Base-by-base conservation (phyloP, 805 yeast genomes). In the Metschnikowia aberdeeniae region DNA sequence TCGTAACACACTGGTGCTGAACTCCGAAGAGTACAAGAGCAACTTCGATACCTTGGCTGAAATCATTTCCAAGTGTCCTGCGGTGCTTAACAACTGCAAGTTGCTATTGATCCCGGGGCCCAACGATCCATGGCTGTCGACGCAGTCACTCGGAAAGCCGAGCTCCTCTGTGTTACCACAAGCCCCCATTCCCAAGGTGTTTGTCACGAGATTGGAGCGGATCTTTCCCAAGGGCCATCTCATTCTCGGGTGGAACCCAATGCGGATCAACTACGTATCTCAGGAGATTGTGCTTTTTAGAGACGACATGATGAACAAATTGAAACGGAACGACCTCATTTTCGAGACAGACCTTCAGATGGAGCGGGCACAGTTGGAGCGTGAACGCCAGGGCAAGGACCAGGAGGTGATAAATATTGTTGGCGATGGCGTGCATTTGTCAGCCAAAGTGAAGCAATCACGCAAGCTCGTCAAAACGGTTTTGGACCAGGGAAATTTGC, bases 111-210 rank as follows among this genome's bases (percentile, higher is more conserved):
- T 92, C 1, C 97, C 98, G 0, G 98, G 99, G 1, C 79, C 80
- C 34, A 86, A 88, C 54, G 99, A 93, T 64, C 97, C 97, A 0
- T 93, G 98, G 97, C 82, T 82, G 30, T 78, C 93, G 1, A 71
- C 82, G 44, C 77, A 76, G 39, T 75, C 86, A 1, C 72, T 83
- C 40, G 89, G 92, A 4, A 55, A 69, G 7, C 61, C 72, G 0
- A 61, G 63, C 41, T 44, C 68, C 31, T 61, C 64, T 36, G 47
- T 59, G 33, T 57, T 66, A 26, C 99, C 99, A 0, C 86, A 84
- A 56, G 68, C 72, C 14, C 73, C 81, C 0, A 75, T 93, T 2
- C 96, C 98, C 0, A 68, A 72, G 22, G 66, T 84, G 2, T 90
- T 92, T 59, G 80, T 86, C 3, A 80, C 75, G 46, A 72, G 93